phyloP scores from a whole-genome alignment of 208 protist genomes.

The Histomonas meleagridis region DNA sequence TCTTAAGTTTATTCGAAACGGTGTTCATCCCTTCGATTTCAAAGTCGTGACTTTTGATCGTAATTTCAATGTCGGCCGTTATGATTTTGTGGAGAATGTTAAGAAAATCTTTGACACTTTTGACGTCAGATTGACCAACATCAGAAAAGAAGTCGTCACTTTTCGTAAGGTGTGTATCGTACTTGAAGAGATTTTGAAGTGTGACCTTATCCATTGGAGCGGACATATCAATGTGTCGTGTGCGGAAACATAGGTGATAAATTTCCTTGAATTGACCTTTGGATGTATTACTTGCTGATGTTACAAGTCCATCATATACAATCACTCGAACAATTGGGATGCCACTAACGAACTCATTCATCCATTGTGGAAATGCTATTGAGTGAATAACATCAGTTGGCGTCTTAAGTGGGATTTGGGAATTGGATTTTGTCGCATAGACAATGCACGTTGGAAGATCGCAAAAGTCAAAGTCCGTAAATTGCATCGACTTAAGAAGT shows the following conservation, averaged over 20 bases:
- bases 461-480: not conserved
- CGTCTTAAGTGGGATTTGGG: not conserved
- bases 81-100: not conserved
- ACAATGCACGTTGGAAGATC: not conserved
- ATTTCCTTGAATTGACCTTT: not conserved
- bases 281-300: not conserved
- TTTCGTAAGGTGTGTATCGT: not conserved
- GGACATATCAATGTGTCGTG: not conserved
- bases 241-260: not conserved
- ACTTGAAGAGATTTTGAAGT: not conserved
- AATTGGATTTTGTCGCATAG: not conserved
- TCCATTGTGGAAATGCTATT: constrained; percentile 1
- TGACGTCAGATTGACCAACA: not conserved
- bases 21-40: not conserved
- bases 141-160: not conserved
- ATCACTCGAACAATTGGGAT: constrained; percentile 10
- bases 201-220: not conserved
- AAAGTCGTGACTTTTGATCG: not conserved
- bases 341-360: not conserved
- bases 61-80: not conserved
- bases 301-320: not conserved
- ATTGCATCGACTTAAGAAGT: not conserved
- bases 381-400: not conserved
- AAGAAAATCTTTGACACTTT: not conserved
- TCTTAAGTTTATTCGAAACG: not conserved